phyloP scores from a whole-genome alignment of 2,329 filamentous ascomycete species.

The Erysiphe neolycopersici region DNA sequence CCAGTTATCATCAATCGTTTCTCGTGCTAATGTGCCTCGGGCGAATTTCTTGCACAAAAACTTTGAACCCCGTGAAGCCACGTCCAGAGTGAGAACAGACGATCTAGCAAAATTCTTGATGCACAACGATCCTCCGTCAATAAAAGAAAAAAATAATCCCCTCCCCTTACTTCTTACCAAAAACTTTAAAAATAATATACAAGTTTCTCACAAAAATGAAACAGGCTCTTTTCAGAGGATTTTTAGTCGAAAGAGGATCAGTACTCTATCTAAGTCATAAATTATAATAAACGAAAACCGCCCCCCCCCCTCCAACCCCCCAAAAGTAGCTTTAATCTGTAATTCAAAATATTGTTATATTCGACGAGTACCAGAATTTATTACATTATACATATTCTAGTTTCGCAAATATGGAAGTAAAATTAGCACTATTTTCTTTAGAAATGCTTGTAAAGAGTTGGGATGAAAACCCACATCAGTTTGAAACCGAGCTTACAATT shows the following conservation, averaged over 20 bases:
- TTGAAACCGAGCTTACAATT: too few relatives aligned
- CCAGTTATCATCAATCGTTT: constrained; percentile 14
- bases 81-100: constrained; percentile 4
- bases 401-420: too few relatives aligned
- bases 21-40: constrained; percentile 15
- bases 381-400: too few relatives aligned
- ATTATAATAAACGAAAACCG: background rate
- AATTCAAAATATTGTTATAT: background rate
- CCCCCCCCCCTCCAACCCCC: too few relatives aligned
- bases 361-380: background rate
- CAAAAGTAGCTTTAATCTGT: background rate
- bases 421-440: too few relatives aligned
- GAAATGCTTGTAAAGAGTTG: too few relatives aligned
- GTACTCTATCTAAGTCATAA: background rate
- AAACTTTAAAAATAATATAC: too few relatives aligned
- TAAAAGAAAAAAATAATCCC: constrained; percentile 4
- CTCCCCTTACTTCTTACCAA: constrained; percentile 2
- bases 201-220: constrained; percentile 6
- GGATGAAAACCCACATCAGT: too few relatives aligned
- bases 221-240: constrained; percentile 7
- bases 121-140: constrained; percentile 7
- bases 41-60: constrained; percentile 21
- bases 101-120: constrained; percentile 46
- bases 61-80: constrained; percentile 16
- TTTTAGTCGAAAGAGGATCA: constrained; percentile 10